Evolutionary conservation across 305 asterid genomes (phyloP), one percentile per base, ranked within the genome.

Genomic region (Galium porrigens): DNA sequence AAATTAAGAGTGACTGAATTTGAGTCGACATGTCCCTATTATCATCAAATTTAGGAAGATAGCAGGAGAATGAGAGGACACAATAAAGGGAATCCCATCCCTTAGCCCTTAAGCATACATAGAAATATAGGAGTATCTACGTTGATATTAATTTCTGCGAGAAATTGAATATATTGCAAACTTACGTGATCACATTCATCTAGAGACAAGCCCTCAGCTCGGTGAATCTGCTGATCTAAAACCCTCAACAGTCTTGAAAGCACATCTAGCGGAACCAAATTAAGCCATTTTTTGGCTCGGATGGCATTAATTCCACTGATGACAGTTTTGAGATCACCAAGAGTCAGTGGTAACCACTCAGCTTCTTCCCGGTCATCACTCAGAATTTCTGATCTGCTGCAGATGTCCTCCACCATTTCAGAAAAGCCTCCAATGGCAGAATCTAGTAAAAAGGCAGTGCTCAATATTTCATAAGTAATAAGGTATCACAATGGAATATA

Each of bases 131-230:
- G 14, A 12, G 51, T 44, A 44, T 44, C 18, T n/a, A n/a, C n/a
- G n/a, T n/a, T n/a, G n/a, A n/a, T n/a, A n/a, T n/a, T n/a, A n/a
- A n/a, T n/a, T n/a, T n/a, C 58, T 17, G 68, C 63, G 46, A 72
- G 74, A 58, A 67, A 59, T 63, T 70, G 32, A 68, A 77, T 60
- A 51, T 70, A 66, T 66, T 37, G 74, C 5, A 27, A 72, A 78
- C 90, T 87, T 87, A 92, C 99, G 60, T 77, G 84, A 69, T 86
- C 97, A 76, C 81, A 79, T 66, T 86, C 90, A 73, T 81, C 85
- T 75, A 94, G 80, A 49, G 97, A 87, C 58, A 89, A 83, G 69
- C 99, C 99, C 84, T 87, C 95, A 54, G 97, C 95, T 72, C 94
- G 88, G 73, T 87, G 97, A 77, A 94, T 83, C 77, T 94, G 99